These are phyloP conservation scores for Pistacia atlantica DNA, from an alignment of 345 rosid species.

Conservation along the genomic window DNA sequence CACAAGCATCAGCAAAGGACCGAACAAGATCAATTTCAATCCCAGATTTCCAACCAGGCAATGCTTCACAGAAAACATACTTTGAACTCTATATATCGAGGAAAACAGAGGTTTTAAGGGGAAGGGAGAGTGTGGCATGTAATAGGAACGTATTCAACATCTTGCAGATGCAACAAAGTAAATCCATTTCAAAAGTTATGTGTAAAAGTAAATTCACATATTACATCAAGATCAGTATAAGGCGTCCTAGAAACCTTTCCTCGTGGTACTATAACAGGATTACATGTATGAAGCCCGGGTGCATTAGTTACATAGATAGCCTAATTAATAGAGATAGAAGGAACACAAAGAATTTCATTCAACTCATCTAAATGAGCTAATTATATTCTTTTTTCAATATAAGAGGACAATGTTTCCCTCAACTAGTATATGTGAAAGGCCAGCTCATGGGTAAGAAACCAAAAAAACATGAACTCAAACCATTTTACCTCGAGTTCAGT, in stretches of 20 bases:
- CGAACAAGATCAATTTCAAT: background rate
- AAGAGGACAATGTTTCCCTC: background rate
- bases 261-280: background rate
- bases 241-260: background rate
- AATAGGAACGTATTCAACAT: too few species aligned
- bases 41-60: background rate
- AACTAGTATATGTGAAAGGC: slow-evolving; percentile 2
- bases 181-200: too few species aligned
- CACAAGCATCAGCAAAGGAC: too few species aligned
- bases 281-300: background rate
- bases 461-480: slow-evolving; percentile 25
- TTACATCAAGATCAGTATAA: background rate
- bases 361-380: background rate
- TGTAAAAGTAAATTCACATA: too few species aligned
- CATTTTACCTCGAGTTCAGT: slow-evolving; percentile 17
- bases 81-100: too few species aligned
- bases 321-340: too few species aligned
- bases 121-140: too few species aligned
- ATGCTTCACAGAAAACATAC: too few species aligned
- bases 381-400: background rate
- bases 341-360: too few species aligned
- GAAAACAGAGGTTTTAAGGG: too few species aligned
- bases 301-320: too few species aligned
- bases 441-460: slow-evolving; percentile 21
- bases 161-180: too few species aligned